Percentiles rank a stretch among this genome's conserved stretches.
Evolutionary conservation across 345 rosid genomes (phyloP).

Genomic region (Geranium brycei): DNA sequence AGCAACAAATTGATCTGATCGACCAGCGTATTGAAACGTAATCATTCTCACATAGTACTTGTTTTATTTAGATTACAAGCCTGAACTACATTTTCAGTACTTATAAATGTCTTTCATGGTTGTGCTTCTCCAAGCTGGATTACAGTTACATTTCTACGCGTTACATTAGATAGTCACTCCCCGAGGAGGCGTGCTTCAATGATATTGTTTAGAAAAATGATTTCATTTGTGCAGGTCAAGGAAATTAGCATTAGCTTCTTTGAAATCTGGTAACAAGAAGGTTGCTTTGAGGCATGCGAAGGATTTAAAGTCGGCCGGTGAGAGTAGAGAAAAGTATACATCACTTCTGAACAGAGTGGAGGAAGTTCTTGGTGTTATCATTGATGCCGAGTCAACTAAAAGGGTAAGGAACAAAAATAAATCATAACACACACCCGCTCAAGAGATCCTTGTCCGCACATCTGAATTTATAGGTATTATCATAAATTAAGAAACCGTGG

Average conservation of each 20-base stretch:
- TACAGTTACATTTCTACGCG: not conserved
- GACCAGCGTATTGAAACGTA: conserved; percentile 65
- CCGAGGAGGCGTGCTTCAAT: not conserved
- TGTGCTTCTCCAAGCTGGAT: too few species aligned
- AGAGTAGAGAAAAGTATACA: conserved; percentile 58
- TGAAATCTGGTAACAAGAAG: conserved; percentile 67
- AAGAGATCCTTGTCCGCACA: not conserved
- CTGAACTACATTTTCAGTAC: not conserved
- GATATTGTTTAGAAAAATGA: not conserved
- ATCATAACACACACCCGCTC: not conserved
- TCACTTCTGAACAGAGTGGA: conserved; percentile 76
- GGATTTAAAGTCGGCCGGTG: conserved; percentile 49
- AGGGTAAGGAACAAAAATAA: conserved; percentile 31
- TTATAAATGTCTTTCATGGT: too few species aligned
- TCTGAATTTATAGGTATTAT: not conserved
- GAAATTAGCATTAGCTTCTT: conserved; percentile 43
- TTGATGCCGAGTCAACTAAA: conserved; percentile 61
- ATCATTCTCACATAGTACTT: conserved; percentile 3
- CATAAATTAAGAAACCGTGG: not conserved
- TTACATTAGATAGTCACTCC: not conserved
- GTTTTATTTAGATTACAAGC: not conserved
- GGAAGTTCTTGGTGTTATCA: conserved; percentile 49
- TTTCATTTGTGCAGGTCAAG: conserved; percentile 39
- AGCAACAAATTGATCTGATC: conserved; percentile 54
- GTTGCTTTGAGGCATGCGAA: conserved; percentile 61